Conservation (phyloP, 305 asterid genomes). For the Fraxinus platypoda region DNA sequence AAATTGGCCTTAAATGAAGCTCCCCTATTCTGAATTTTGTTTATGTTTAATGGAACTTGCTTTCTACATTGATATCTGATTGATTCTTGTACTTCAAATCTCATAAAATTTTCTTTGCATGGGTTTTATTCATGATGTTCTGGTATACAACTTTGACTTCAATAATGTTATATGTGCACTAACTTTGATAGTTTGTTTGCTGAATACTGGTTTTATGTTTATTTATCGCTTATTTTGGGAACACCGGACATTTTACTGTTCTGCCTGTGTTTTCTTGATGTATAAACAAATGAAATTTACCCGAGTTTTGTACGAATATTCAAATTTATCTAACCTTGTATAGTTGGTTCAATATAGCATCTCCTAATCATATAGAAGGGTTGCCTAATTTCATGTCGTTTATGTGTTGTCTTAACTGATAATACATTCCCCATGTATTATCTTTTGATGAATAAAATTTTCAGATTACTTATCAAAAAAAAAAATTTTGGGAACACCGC, state of each 20-base stretch:
- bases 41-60: neutral
- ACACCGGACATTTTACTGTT: neutral
- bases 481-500: neutral
- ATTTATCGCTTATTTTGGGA: neutral
- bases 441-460: too few relatives aligned
- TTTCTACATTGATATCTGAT: neutral
- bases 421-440: too few relatives aligned
- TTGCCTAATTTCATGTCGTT: too few relatives aligned
- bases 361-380: too few relatives aligned
- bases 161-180: neutral
- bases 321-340: too few relatives aligned
- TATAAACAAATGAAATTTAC: neutral
- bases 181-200: neutral
- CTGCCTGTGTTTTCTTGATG: neutral
- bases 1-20: neutral
- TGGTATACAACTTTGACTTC: neutral
- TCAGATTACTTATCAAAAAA: too few relatives aligned
- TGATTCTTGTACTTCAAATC: neutral
- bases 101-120: neutral
- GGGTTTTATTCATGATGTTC: neutral
- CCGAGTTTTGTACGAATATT: neutral
- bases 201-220: neutral
- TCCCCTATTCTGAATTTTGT: neutral
- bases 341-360: too few relatives aligned
- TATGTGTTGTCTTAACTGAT: too few relatives aligned